Evolutionary conservation across 257 asterid species (phyloP).

Genomic region (Salvia miltiorrhiza): DNA sequence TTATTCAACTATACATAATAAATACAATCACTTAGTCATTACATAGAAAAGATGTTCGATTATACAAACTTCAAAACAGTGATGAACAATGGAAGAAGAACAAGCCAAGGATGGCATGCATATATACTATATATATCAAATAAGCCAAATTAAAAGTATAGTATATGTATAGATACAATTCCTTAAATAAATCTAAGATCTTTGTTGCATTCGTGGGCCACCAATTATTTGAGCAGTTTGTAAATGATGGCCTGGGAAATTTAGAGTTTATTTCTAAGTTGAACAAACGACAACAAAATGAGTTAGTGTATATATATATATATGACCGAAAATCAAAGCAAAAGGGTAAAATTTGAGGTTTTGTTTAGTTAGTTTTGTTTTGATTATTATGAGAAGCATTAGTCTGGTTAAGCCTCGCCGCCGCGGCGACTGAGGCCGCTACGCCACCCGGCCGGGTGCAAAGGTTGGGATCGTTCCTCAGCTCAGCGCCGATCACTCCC

Average conservation of each 20-base stretch:
- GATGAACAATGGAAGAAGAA: background rate
- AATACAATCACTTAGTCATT: background rate
- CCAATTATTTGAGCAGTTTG: constrained; percentile 8
- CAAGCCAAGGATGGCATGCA: background rate
- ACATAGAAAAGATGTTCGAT: background rate
- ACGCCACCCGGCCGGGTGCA: constrained; percentile 98
- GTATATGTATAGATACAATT: background rate
- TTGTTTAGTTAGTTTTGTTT: background rate
- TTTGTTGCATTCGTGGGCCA: background rate
- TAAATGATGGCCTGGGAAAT: background rate
- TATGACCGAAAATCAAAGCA: background rate
- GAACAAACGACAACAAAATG: background rate
- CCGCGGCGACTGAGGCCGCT: constrained; percentile 93
- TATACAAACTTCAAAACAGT: background rate
- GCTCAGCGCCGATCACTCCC: constrained; percentile 96
- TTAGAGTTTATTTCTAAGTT: background rate
- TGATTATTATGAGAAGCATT: constrained; percentile 19
- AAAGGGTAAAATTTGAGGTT: background rate
- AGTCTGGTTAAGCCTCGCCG: constrained; percentile 86
- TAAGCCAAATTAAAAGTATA: background rate
- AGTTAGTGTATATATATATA: background rate
- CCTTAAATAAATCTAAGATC: background rate
- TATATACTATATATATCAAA: background rate
- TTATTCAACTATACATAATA: constrained; percentile 1
- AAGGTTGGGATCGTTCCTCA: constrained; percentile 89